A percentile compares a stretch with the other conserved stretches of the same genome.
Evolutionary conservation across 225 moss, liverwort and hornwort species (phyloP).

Genomic region (Bryoerythrophyllum caledonicum): DNA sequence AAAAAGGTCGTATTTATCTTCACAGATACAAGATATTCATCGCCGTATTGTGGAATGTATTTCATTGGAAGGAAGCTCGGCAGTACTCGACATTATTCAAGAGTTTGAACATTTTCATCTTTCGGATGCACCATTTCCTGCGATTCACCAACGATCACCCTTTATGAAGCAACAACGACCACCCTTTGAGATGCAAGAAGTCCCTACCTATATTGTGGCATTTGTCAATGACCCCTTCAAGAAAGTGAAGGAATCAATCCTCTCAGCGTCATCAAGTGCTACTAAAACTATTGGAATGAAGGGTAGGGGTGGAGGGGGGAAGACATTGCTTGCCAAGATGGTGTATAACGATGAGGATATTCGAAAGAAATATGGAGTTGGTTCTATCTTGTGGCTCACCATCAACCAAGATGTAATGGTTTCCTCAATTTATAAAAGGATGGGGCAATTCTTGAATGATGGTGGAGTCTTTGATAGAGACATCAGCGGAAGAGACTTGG

Average conservation of each 20-base stretch:
- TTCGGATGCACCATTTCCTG: too few species aligned
- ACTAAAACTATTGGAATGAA: background rate
- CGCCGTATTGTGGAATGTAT: fast-evolving
- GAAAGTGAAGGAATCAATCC: too few species aligned
- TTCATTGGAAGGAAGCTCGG: fast-evolving
- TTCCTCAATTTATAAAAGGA: background rate
- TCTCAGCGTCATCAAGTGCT: background rate
- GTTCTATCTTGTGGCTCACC: background rate
- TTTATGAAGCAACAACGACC: too few species aligned
- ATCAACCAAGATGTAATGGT: background rate
- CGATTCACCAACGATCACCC: too few species aligned
- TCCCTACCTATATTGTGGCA: too few species aligned
- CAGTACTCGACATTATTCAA: too few species aligned
- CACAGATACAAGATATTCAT: background rate
- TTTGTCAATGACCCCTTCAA: too few species aligned
- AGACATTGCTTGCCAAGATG: background rate
- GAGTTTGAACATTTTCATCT: too few species aligned
- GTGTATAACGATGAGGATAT: too few species aligned
- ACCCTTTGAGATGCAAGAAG: too few species aligned
- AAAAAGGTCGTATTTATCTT: background rate
- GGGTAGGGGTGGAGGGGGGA: background rate
- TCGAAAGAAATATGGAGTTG: background rate
- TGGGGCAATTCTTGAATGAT: background rate
- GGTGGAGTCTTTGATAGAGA: background rate
- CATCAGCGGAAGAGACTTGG: background rate